Base-by-base conservation (phyloP, 129 eudicot genomes). In the Tanacetum coccineum region DNA sequence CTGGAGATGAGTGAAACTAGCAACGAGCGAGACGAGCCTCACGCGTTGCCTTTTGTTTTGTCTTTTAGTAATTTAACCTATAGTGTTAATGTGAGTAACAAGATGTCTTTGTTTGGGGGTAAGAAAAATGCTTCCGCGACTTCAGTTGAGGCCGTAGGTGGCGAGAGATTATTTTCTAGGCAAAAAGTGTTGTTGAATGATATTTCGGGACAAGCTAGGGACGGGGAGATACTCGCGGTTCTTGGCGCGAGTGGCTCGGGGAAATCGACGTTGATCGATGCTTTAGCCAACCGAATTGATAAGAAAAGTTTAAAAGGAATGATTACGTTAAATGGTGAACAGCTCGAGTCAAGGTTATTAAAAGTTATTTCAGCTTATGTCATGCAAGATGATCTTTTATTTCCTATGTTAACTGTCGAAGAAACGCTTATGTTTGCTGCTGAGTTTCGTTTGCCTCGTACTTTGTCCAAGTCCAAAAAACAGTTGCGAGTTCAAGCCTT, bases 371-470 rank as follows among this genome's bases (percentile, higher is more conserved):
- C 66, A 18, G 74, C 66, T 44, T 70, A 70, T 14, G 74, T 70
- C 36, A 70, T 59, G 74, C 74, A 70, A 32, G 74, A 70, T 15
- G 74, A 70, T 70, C 55, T 70, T 26, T 70, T 70, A 36, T 70
- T 56, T 45, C 74, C 74, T 22, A 70, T 70, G 74, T 25, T 70
- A 70, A 70, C 74, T 0, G 66, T 70, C 7, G 74, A 70, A 26
- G 74, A 70, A 28, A 70, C 74, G 2, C 17, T 70, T 18, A 70
- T 70, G 74, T 70, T 56, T 44, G 66, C 74, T 6, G 58, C 74
- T 1, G 74, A 57, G 56, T 70, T 70, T 15, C 74, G 74, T 1
- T 53, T 70, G 2, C 74, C 74, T 12, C 55, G 74, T 4, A 21
- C 74, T 1, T 46, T 70, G 4, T 57, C 74, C 0, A 70, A 57